These are phyloP conservation scores for Rhodomyrtus psidioides DNA, from an alignment of 441 rosid genomes.

Conservation along the genomic window DNA sequence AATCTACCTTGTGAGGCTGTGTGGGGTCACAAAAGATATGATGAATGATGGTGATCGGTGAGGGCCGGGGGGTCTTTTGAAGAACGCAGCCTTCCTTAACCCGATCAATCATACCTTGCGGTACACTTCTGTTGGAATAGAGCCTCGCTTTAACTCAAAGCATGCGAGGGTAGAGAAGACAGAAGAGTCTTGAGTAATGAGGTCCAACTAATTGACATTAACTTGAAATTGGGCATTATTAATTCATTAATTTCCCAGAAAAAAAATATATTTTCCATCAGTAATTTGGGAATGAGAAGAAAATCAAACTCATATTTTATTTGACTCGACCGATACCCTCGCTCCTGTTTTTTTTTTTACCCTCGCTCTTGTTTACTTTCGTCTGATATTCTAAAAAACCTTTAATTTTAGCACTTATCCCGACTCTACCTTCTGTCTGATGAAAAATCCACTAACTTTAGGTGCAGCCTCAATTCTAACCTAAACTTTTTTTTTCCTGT, in stretches of 20 bases:
- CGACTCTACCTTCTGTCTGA: too few relatives aligned
- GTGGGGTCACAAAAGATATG: neutral
- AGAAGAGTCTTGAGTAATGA: neutral
- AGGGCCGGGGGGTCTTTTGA: neutral
- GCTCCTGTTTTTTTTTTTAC: neutral
- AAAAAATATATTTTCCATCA: too few relatives aligned
- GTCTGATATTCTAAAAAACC: too few relatives aligned
- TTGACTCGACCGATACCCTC: neutral
- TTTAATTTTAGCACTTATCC: too few relatives aligned
- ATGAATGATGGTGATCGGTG: neutral
- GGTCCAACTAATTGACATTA: constrained; percentile 10
- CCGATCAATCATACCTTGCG: constrained; percentile 12
- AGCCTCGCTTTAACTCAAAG: constrained; percentile 44
- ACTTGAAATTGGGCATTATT: constrained; percentile 2
- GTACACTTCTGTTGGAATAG: constrained; percentile 19
- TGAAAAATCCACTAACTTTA: too few relatives aligned
- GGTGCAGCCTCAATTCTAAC: too few relatives aligned
- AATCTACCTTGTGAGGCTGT: neutral
- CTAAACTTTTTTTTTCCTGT: too few relatives aligned
- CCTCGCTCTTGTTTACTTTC: too few relatives aligned
- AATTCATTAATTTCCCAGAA: too few relatives aligned
- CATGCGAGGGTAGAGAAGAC: constrained; percentile 1
- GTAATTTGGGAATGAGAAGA: neutral
- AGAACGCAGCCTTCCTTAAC: constrained; percentile 5
- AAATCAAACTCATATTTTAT: neutral